Evolutionary conservation across 2,329 filamentous ascomycete species (phyloP), one percentile per base, ranked within the genome.

Genomic region (Clarireedia sp.): DNA sequence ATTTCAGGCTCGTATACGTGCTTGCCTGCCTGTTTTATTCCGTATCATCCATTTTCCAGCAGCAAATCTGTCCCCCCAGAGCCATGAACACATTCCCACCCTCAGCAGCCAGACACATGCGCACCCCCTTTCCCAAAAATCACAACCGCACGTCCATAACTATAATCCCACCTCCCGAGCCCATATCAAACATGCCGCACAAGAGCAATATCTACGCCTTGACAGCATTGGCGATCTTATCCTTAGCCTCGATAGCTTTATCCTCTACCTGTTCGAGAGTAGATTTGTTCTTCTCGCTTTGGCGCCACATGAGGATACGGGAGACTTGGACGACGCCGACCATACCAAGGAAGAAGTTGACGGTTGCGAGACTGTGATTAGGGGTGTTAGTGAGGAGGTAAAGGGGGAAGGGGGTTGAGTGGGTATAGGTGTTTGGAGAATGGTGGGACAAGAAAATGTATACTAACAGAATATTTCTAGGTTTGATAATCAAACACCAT

Each of bases 401-500:
- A 10, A 21, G 10, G 14, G 41, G 19, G 12, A 37, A 12, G 6
- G 36, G 48, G 17, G 14, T n/a, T n/a, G n/a, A n/a, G n/a, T n/a
- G n/a, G n/a, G n/a, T n/a, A n/a, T n/a, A n/a, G n/a, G n/a, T n/a
- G n/a, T n/a, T n/a, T n/a, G n/a, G n/a, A n/a, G n/a, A n/a, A n/a
- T n/a, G n/a, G n/a, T n/a, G 37, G n/a, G 9, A 19, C 7, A 21
- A 41, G 21, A 17, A 10, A 38, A 24, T 33, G 14, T 41, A 49
- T 7, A 75, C 84, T 48, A 76, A 90, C 86, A 96, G 86, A 68
- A 90, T 76, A 79, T 99, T 99, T 74, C 84, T 85, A 56, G 94
- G 94, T 73, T 85, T 90, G 75, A 99, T 99, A 72, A 99, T 87
- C 70, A 97, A 80, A 79, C 94, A 99, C 94, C 94, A 99, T 64